These are phyloP conservation scores for Schizophyllum amplum DNA, from an alignment of 1,284 basidiomycete genomes.

Conservation along the genomic window DNA sequence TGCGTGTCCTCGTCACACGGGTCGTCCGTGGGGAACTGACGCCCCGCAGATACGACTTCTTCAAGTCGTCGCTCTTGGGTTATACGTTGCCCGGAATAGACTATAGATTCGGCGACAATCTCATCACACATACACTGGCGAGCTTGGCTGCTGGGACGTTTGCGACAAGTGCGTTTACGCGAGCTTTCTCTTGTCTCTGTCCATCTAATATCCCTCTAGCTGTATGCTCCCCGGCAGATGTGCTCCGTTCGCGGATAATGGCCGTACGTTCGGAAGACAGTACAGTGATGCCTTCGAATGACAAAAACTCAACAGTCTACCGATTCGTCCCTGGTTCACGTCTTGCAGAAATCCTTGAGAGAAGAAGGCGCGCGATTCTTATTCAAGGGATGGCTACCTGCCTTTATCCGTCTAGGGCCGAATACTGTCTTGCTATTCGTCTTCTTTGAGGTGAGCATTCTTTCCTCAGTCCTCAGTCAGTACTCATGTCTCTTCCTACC, in stretches of 20 bases:
- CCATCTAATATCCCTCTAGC: slow-evolving; percentile 33
- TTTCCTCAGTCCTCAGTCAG: neutral
- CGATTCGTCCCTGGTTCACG: slow-evolving; percentile 35
- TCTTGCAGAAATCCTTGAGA: slow-evolving; percentile 49
- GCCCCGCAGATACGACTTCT: slow-evolving; percentile 70
- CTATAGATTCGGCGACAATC: slow-evolving; percentile 63
- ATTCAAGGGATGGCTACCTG: slow-evolving; percentile 86
- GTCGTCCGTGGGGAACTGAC: neutral
- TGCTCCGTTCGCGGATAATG: slow-evolving; percentile 75
- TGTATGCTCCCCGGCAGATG: slow-evolving; percentile 84
- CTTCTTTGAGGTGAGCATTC: slow-evolving; percentile 60
- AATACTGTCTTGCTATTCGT: slow-evolving; percentile 83
- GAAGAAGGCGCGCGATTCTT: slow-evolving; percentile 78
- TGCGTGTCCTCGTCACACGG: slow-evolving; percentile 33
- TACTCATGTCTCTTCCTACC: slow-evolving; percentile 1
- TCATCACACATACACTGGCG: slow-evolving; percentile 55
- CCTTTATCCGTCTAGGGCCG: slow-evolving; percentile 77
- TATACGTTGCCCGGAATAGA: slow-evolving; percentile 48
- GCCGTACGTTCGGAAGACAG: slow-evolving; percentile 26
- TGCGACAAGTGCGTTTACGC: slow-evolving; percentile 61
- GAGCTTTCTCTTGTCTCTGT: slow-evolving; percentile 3
- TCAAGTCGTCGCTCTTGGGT: slow-evolving; percentile 63
- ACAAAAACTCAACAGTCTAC: too few species aligned
- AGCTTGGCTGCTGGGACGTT: slow-evolving; percentile 76
- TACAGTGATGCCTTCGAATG: slow-evolving; percentile 37